These are phyloP conservation scores for Bretziella fagacearum DNA, from an alignment of 2,329 filamentous ascomycete genomes.

Conservation along the genomic window DNA sequence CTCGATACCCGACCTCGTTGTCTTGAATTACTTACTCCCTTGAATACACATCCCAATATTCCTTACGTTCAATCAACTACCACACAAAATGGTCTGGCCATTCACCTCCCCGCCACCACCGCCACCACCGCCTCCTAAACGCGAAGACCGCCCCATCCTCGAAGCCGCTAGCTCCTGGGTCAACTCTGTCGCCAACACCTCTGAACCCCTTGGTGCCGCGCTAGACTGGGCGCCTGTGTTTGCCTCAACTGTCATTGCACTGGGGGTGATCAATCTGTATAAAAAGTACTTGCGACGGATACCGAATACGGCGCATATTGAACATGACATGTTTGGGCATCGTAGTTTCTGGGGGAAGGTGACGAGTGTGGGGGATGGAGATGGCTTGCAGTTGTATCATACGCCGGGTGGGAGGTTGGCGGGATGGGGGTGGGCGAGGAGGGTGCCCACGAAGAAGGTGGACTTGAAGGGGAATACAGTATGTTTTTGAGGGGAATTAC, in stretches of 20 bases:
- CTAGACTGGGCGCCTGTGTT: slow-evolving; percentile 25
- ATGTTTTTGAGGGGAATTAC: slow-evolving; percentile 22
- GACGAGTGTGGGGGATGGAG: slow-evolving; percentile 88
- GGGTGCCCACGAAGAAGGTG: slow-evolving; percentile 50
- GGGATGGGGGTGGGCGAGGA: slow-evolving; percentile 87
- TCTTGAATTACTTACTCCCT: too few species aligned
- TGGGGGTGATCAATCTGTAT: slow-evolving; percentile 37
- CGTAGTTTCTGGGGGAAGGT: slow-evolving; percentile 70
- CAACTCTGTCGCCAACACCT: slow-evolving; percentile 20
- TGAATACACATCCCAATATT: background rate
- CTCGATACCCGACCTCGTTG: too few species aligned
- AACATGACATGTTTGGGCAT: slow-evolving; percentile 54
- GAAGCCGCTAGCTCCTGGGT: slow-evolving; percentile 25
- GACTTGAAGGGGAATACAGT: slow-evolving; percentile 65
- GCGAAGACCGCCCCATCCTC: slow-evolving; percentile 15
- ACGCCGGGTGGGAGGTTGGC: slow-evolving; percentile 75
- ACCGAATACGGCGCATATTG: slow-evolving; percentile 58
- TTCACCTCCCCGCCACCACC: slow-evolving; percentile 19
- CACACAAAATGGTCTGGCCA: slow-evolving; percentile 25
- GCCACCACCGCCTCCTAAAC: slow-evolving; percentile 11
- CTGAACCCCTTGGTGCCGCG: slow-evolving; percentile 21
- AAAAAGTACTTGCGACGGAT: slow-evolving; percentile 69
- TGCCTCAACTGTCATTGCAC: slow-evolving; percentile 23
- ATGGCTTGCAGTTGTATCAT: slow-evolving; percentile 88
- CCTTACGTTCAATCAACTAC: too few species aligned